phyloP scores from a whole-genome alignment of 768 basidiomycete genomes.

The Filobasidium floriforme region DNA sequence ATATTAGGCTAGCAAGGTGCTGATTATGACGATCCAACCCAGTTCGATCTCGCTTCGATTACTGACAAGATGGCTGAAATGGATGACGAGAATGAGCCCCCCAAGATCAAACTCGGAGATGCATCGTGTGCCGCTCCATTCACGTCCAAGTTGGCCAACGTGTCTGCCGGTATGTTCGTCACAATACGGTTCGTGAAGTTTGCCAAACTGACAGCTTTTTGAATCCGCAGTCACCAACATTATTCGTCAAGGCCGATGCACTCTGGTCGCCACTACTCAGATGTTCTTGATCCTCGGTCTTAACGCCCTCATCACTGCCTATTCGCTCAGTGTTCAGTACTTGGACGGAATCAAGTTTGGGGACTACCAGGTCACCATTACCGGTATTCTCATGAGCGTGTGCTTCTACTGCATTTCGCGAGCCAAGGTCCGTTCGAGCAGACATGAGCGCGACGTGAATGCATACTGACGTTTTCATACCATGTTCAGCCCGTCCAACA shows the following conservation, averaged over 20 bases:
- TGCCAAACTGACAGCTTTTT: background rate
- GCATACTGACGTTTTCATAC: background rate
- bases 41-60: conserved; percentile 73
- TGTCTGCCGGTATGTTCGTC: conserved; percentile 71
- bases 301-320: conserved; percentile 98
- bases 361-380: conserved; percentile 95
- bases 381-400: conserved; percentile 93
- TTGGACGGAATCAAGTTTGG: conserved; percentile 98
- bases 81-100: conserved; percentile 86
- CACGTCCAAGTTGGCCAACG: conserved; percentile 96
- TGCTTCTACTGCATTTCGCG: conserved; percentile 98
- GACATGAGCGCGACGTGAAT: background rate
- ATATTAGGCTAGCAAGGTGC: conserved; percentile 2
- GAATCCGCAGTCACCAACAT: conserved; percentile 74
- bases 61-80: conserved; percentile 81
- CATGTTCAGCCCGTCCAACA: conserved; percentile 79
- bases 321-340: conserved; percentile 93
- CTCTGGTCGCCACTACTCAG: conserved; percentile 94
- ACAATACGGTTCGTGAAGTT: background rate
- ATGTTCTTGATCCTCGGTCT: conserved; percentile 99
- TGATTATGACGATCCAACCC: conserved; percentile 18
- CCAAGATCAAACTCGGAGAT: conserved; percentile 98
- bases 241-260: conserved; percentile 96
- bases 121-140: conserved; percentile 98
- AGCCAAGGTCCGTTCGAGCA: conserved; percentile 60